Percentiles rank a stretch among this genome's conserved stretches.
Conservation (phyloP, 2,329 filamentous ascomycete species). For the Fonsecaea nubica region DNA sequence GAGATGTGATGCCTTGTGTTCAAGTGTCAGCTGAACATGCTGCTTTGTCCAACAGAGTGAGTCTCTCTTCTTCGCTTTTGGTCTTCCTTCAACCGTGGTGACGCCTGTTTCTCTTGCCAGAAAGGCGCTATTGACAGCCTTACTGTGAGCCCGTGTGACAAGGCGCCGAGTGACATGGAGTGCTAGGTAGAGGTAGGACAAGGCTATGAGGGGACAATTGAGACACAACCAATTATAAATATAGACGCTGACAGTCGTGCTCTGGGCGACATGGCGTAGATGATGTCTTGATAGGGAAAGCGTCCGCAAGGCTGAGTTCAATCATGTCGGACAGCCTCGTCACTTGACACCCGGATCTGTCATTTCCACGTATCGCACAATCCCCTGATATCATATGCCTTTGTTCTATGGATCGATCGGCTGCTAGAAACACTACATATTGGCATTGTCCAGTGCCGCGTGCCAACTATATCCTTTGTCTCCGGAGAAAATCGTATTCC, state of each 20-base stretch:
- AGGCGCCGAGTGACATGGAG: neutral
- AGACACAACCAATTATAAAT: neutral
- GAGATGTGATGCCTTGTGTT: neutral
- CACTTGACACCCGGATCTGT: neutral
- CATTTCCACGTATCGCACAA: neutral
- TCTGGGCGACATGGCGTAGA: neutral
- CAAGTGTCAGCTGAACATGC: neutral
- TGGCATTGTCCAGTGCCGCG: neutral
- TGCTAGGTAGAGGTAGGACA: neutral
- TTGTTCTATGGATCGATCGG: neutral
- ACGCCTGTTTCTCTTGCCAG: neutral
- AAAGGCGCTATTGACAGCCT: neutral
- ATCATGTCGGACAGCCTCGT: neutral
- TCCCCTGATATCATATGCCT: neutral
- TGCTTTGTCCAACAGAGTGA: neutral
- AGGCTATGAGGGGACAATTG: neutral
- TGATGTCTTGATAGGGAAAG: neutral
- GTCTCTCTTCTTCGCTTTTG: neutral
- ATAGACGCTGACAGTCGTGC: neutral
- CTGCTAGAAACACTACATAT: neutral
- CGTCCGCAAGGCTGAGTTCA: neutral
- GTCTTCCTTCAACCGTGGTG: neutral
- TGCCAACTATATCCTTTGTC: neutral
- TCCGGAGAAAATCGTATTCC: neutral
- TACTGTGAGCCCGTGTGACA: neutral